phyloP scores from a whole-genome alignment of 371 early-diverging fungal species.

The Smittium culicis region DNA sequence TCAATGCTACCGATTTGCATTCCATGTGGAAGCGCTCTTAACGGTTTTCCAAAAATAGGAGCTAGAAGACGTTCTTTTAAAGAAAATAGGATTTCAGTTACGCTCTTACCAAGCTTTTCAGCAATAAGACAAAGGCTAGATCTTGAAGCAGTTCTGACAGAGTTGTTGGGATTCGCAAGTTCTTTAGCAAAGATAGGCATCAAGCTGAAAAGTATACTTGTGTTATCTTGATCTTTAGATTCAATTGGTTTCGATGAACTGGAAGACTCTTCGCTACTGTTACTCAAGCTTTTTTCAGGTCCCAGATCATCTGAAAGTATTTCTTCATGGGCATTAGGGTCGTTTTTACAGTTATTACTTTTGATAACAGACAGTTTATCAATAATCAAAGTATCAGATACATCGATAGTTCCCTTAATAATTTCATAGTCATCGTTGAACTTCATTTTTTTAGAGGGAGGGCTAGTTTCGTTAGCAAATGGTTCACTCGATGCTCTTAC shows the following conservation, averaged over 20 bases:
- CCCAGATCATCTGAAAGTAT: no score
- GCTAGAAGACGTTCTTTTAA: constrained; percentile 72
- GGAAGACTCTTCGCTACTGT: no score
- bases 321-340: no score
- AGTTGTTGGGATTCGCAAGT: constrained; percentile 76
- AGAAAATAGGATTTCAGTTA: constrained; percentile 73
- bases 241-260: constrained; percentile 10
- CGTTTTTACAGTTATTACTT: no score
- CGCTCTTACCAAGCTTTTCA: constrained; percentile 54
- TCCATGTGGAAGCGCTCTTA: constrained; percentile 86
- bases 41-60: constrained; percentile 92
- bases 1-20: constrained; percentile 97
- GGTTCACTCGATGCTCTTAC: background rate
- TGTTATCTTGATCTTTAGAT: background rate
- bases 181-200: constrained; percentile 78
- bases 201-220: constrained; percentile 18
- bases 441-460: background rate
- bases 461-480: background rate
- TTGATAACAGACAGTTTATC: background rate
- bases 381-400: background rate
- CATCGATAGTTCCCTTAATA: background rate
- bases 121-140: constrained; percentile 66
- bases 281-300: no score
- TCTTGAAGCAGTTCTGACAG: constrained; percentile 81
- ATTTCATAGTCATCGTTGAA: background rate